Evolutionary conservation across 805 yeast species (phyloP), one percentile per base, ranked within the genome.

Genomic region (Metschnikowia matae): DNA sequence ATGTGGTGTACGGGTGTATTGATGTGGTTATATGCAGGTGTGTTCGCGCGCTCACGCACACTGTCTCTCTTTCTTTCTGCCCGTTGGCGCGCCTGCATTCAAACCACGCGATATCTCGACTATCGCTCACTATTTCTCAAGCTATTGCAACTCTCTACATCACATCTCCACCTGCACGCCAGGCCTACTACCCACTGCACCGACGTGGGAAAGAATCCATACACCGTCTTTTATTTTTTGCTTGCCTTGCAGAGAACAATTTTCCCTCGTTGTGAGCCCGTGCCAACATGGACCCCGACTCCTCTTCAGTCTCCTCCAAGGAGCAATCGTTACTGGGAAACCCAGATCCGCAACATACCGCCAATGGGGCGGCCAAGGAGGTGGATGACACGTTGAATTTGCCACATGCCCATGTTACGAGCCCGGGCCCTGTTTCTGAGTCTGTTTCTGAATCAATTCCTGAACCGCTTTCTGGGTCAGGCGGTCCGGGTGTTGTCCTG

Each of bases 31-130:
- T 29, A 7, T 39, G 42, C 32, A 21, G 32, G 14, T 18, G 13
- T n/a, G n/a, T n/a, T n/a, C 10, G 18, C 36, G 3, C 45, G 3
- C 20, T 18, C 20, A 18, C 3, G 2, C 20, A 3, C 20, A 18
- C 3, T 18, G 20, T 18, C 20, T 18, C 3, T 18, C 20, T 18
- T 18, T 18, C 20, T 18, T 18, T n/a, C 7, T 42, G 46, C 36
- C 42, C 32, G 29, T 26, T n/a, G 29, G n/a, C 35, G 40, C 2
- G 13, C 44, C 49, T 44, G 49, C 48, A 45, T 36, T 7, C 17
- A 26, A 36, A 21, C 42, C 44, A 35, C 40, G 47, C 46, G 48
- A 44, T 44, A 44, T 39, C 51, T 44, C 51, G 48, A 45, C 45
- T 41, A 41, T 41, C 45, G 37, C 44, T 41, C 37, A 41, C 21